These are phyloP conservation scores for Mucuna pruriens DNA, from an alignment of 306 rosid genomes.

Conservation along the genomic window DNA sequence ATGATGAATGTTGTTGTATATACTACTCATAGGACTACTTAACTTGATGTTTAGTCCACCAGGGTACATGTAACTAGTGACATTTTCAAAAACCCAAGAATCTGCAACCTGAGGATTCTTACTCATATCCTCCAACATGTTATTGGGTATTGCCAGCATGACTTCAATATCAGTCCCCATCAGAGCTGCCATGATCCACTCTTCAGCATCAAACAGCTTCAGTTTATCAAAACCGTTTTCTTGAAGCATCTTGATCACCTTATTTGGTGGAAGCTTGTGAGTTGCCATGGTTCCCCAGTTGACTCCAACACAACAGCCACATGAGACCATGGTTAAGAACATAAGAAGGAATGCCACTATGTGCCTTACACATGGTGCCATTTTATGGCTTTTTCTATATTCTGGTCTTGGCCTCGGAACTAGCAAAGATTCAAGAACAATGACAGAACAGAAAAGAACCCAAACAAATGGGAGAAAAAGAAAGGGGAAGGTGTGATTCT, in stretches of 20 bases:
- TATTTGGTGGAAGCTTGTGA: constrained; percentile 71
- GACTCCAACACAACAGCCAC: constrained; percentile 65
- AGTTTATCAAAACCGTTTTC: constrained; percentile 73
- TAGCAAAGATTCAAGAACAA: constrained; percentile 48
- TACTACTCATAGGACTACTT: constrained; percentile 35
- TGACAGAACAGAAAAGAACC: constrained; percentile 43
- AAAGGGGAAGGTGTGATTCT: constrained; percentile 42
- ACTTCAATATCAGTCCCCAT: constrained; percentile 79
- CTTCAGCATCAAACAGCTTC: constrained; percentile 90
- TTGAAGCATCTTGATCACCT: constrained; percentile 72
- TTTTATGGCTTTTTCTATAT: constrained; percentile 42
- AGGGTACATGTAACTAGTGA: constrained; percentile 65
- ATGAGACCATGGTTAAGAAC: constrained; percentile 36
- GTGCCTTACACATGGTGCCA: constrained; percentile 43
- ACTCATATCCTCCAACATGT: constrained; percentile 71
- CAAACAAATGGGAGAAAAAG: constrained; percentile 34
- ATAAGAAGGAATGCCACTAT: constrained; percentile 43
- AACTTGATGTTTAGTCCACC: constrained; percentile 97
- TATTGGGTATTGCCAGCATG: constrained; percentile 86
- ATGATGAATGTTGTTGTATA: constrained; percentile 1
- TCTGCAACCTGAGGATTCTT: constrained; percentile 64
- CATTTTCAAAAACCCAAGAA: constrained; percentile 91
- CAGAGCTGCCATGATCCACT: constrained; percentile 73
- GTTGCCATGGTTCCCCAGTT: constrained; percentile 97
- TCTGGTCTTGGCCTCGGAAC: constrained; percentile 44